Conservation (phyloP, 345 rosid species). For the Erysimum cheiranthoides region DNA sequence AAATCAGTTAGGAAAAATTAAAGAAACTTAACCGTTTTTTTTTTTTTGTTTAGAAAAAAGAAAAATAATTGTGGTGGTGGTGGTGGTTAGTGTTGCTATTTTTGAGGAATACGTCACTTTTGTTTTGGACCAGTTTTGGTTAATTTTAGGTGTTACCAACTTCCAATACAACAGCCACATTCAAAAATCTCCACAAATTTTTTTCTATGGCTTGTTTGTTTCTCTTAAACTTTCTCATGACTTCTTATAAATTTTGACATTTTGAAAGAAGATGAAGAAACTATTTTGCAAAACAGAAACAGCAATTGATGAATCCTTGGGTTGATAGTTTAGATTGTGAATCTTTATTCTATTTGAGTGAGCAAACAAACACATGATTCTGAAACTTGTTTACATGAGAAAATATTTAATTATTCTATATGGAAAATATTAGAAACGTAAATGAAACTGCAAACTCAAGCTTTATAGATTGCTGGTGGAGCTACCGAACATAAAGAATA, state of each 20-base stretch:
- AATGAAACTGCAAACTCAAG: neutral
- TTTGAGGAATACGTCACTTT: slow-evolving; percentile 35
- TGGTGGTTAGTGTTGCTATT: slow-evolving; percentile 34
- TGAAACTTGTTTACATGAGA: neutral
- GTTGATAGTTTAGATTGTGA: neutral
- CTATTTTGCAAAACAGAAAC: no score
- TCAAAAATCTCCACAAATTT: neutral
- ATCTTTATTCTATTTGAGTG: neutral
- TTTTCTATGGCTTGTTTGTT: slow-evolving; percentile 7
- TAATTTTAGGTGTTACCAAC: slow-evolving; percentile 35
- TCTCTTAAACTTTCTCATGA: neutral
- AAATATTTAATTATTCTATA: neutral
- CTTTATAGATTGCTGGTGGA: neutral
- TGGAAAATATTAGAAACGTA: neutral
- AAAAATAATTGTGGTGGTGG: slow-evolving; percentile 37
- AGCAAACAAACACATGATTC: neutral
- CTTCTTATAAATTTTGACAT: neutral
- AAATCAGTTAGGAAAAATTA: slow-evolving; percentile 17
- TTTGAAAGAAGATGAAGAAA: neutral
- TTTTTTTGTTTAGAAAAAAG: slow-evolving; percentile 27
- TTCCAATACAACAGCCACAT: slow-evolving; percentile 10
- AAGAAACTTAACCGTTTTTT: slow-evolving; percentile 21
- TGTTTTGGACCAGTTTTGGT: no score
- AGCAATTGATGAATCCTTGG: neutral
- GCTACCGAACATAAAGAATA: neutral